Base-by-base conservation (phyloP, 106 monocot species). In the Acorus calamus region DNA sequence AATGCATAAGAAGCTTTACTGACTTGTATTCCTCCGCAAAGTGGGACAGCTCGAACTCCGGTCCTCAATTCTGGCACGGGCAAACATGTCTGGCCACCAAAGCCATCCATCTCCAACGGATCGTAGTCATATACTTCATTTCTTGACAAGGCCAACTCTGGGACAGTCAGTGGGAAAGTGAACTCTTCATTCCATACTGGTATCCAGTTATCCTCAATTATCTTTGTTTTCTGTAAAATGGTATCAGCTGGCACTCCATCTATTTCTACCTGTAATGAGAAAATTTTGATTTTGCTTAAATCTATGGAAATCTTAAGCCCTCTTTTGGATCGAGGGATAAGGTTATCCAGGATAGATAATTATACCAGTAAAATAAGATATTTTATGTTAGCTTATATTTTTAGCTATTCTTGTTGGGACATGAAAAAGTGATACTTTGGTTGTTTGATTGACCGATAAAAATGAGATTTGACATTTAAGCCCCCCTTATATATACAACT, bases 111-210 rank as follows among this genome's bases (percentile, higher is more conserved):
- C 47, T 71, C 76, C 47, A 65, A 71, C 65, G 66, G 65, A 51
- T 77, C 28, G 28, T 28, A 28, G 28, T 28, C 28, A 28, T 1
- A 28, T 28, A 28, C 28, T 28, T 28, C 28, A 10, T 71, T 58
- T 44, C 76, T 70, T 43, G 71, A 66, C 49, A 77, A 7, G 41
- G 76, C 76, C 8, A 77, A 43, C 55, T 77, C 76, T 11, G 76
- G 76, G 8, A 77, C 71, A 6, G 71, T 77, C 42, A 77, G 48
- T 42, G 76, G 76, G 71, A 77, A 77, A n/a, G 47, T 56, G 57
- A 77, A 77, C 60, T 77, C 76, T 44, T 71, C 76, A 13, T 77
- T 63, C 76, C 76, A 77, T 6, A 53, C 52, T 0, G 76, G 76
- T 1, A 47, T 61, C 76, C 76, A 77, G 43, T 60, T 59, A 43